These are phyloP conservation scores for Aphanomyces astaci DNA, from an alignment of 352 stramenopile species.

Conservation along the genomic window DNA sequence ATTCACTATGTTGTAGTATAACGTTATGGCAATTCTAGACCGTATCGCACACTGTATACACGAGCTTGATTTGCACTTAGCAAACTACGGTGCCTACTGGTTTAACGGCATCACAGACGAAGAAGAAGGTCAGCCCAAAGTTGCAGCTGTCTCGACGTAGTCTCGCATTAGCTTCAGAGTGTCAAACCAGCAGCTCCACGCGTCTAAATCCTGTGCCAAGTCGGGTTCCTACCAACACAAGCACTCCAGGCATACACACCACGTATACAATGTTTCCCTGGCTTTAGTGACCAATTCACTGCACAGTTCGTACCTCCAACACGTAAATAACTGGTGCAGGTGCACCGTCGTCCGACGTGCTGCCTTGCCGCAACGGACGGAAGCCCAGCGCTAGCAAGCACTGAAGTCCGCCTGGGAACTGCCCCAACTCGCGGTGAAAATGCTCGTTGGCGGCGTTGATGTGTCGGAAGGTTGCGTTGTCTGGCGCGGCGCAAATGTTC, in stretches of 20 bases:
- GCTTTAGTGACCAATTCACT: not conserved
- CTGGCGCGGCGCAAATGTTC: conserved; percentile 61
- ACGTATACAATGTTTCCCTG: too few relatives aligned
- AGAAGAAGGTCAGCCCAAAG: too few relatives aligned
- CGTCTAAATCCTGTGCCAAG: conserved; percentile 60
- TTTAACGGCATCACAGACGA: too few relatives aligned
- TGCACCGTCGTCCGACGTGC: too few relatives aligned
- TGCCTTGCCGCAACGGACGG: conserved; percentile 43
- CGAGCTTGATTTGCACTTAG: too few relatives aligned
- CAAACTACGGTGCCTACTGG: too few relatives aligned
- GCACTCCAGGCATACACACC: too few relatives aligned
- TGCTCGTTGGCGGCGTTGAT: conserved; percentile 65
- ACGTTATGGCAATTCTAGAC: too few relatives aligned
- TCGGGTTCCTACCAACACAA: conserved; percentile 51
- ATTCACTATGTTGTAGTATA: too few relatives aligned
- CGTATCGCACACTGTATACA: too few relatives aligned
- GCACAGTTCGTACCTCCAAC: conserved; percentile 40
- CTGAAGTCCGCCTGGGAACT: conserved; percentile 49
- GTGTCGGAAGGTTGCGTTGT: conserved; percentile 58
- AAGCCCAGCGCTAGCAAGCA: conserved; percentile 70
- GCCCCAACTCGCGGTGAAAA: conserved; percentile 60
- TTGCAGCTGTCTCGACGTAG: not conserved
- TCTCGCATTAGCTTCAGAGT: conserved; percentile 56
- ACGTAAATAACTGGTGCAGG: conserved; percentile 62
- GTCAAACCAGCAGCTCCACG: conserved; percentile 78